Conservation (phyloP, 257 asterid genomes). For the Parsonsia alboflavescens region DNA sequence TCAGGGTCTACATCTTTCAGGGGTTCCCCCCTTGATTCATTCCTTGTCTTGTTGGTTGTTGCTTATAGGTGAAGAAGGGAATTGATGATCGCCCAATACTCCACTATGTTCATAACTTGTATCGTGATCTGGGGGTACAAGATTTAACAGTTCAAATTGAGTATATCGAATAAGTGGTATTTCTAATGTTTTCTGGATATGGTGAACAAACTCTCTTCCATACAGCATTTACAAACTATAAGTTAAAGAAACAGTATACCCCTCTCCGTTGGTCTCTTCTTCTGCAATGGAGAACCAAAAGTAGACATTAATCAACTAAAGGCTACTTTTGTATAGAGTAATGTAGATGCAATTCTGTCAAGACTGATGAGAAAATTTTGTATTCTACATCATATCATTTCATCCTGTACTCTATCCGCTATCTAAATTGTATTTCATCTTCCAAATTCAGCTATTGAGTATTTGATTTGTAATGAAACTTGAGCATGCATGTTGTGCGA, state of each 20-base stretch:
- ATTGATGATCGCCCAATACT: constrained; percentile 55
- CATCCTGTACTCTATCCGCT: neutral
- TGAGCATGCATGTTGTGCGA: too few species aligned
- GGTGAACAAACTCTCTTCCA: neutral
- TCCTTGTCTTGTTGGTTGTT: constrained; percentile 13
- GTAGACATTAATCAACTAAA: neutral
- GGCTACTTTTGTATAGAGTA: neutral
- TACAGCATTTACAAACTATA: neutral
- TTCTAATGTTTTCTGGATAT: neutral
- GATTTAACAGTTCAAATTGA: constrained; percentile 77
- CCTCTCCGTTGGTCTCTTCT: neutral
- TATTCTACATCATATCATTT: neutral
- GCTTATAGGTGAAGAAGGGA: constrained; percentile 63
- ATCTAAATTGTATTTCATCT: neutral
- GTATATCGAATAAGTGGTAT: constrained; percentile 28
- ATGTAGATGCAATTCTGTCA: neutral
- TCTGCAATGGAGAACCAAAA: too few species aligned
- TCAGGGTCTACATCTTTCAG: neutral
- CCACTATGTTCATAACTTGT: constrained; percentile 68
- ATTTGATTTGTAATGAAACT: neutral
- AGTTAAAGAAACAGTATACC: neutral
- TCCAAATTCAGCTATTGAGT: neutral
- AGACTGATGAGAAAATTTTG: neutral
- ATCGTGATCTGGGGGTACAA: constrained; percentile 81
- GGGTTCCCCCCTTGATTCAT: too few species aligned